Conservation (phyloP, 2,329 filamentous ascomycete genomes). For the Monilinia fructigena region DNA sequence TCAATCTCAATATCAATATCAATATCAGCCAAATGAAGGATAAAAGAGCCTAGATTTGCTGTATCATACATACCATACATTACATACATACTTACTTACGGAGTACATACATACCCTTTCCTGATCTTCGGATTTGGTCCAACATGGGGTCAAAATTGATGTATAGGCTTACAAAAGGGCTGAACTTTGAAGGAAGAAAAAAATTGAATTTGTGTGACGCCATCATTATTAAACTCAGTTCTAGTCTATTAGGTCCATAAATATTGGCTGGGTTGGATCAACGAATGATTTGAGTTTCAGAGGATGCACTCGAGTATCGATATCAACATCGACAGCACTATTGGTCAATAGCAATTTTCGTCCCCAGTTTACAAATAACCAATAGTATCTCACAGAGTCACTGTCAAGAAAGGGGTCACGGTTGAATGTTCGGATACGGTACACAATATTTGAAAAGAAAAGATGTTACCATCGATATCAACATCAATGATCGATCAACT, state of each 20-base stretch:
- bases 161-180: background rate
- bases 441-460: no score
- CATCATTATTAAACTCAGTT: conserved; percentile 7
- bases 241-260: no score
- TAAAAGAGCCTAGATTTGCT: no score
- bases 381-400: background rate
- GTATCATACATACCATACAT: no score
- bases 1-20: background rate
- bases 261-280: no score
- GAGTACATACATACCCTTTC: background rate
- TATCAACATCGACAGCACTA: background rate
- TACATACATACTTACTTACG: no score
- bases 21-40: background rate
- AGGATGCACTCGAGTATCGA: no score
- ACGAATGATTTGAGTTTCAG: no score
- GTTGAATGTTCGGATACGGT: no score
- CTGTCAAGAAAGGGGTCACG: background rate
- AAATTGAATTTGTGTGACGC: conserved; percentile 18
- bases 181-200: background rate
- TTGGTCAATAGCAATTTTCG: background rate
- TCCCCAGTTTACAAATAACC: background rate
- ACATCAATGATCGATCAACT: no score
- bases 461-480: no score
- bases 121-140: background rate
- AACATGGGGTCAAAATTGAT: conserved; percentile 8